phyloP scores from a whole-genome alignment of 2,329 filamentous ascomycete species.

The Chrysoporthe austroafricana region DNA sequence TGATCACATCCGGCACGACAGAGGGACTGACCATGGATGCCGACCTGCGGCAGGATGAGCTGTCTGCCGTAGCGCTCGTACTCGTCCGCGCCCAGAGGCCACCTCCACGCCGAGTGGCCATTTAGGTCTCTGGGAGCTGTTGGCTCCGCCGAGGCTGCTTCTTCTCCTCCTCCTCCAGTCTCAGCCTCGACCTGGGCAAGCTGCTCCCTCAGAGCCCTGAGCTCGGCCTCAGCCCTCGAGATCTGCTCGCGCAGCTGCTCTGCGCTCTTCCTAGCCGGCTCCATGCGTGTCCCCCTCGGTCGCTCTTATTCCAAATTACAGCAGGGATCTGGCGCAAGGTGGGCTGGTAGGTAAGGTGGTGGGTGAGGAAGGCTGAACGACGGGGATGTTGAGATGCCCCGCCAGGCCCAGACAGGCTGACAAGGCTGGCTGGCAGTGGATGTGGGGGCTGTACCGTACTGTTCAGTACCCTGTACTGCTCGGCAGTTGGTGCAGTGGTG shows the following conservation, averaged over 20 bases:
- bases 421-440: neutral
- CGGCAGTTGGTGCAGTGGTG: neutral
- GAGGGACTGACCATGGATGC: slow-evolving; percentile 65
- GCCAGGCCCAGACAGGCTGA: neutral
- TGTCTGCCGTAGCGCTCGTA: slow-evolving; percentile 89
- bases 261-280: slow-evolving; percentile 35
- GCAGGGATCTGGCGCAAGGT: too few relatives aligned
- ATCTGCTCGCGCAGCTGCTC: slow-evolving; percentile 53
- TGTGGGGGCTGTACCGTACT: neutral
- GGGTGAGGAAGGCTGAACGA: neutral
- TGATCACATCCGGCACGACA: neutral
- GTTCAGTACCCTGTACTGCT: neutral
- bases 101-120: slow-evolving; percentile 47
- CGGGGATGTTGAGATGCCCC: neutral
- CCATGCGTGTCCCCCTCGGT: slow-evolving; percentile 37
- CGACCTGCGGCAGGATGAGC: slow-evolving; percentile 83
- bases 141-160: neutral
- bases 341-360: neutral
- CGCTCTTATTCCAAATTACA: too few relatives aligned
- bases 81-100: slow-evolving; percentile 73
- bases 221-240: slow-evolving; percentile 49
- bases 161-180: neutral
- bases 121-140: neutral
- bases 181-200: slow-evolving; percentile 47
- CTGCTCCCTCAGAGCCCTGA: slow-evolving; percentile 49